phyloP scores from a whole-genome alignment of 2,329 filamentous ascomycete species.

The Myriosclerotinia scirpicola region DNA sequence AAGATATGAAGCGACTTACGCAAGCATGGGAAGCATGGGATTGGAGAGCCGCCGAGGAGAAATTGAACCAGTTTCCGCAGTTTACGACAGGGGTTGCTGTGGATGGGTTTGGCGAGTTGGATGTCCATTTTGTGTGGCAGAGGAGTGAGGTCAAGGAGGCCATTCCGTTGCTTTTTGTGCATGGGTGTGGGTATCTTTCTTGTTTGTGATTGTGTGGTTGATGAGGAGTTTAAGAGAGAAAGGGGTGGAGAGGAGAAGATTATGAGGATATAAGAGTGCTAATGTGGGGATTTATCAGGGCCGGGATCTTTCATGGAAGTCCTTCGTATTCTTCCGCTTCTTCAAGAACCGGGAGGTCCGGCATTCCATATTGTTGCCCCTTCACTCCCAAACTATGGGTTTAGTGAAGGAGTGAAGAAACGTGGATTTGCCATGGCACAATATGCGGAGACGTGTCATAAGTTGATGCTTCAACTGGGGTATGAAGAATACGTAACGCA shows the following conservation, averaged over 20 bases:
- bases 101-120: slow-evolving; percentile 57
- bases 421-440: slow-evolving; percentile 58
- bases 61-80: slow-evolving; percentile 58
- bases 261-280: background rate
- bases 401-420: slow-evolving; percentile 42
- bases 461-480: slow-evolving; percentile 65
- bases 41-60: slow-evolving; percentile 60
- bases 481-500: slow-evolving; percentile 61
- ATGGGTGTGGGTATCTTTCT: slow-evolving; percentile 50
- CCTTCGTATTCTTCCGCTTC: slow-evolving; percentile 28
- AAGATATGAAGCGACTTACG: slow-evolving; percentile 59
- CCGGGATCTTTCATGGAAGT: slow-evolving; percentile 28
- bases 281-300: slow-evolving; percentile 19
- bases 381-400: slow-evolving; percentile 54
- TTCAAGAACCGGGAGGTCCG: slow-evolving; percentile 25
- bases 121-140: slow-evolving; percentile 65
- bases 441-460: slow-evolving; percentile 64
- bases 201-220: background rate
- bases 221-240: background rate
- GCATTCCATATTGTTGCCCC: slow-evolving; percentile 50
- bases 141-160: slow-evolving; percentile 50
- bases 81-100: slow-evolving; percentile 55
- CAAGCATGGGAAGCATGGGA: slow-evolving; percentile 60
- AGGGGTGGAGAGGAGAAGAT: background rate
- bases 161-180: slow-evolving; percentile 60